Evolutionary conservation across 1,139 yeast species (phyloP), one percentile per base, ranked within the genome.

Genomic region (Nakaseomyces glabratus): DNA sequence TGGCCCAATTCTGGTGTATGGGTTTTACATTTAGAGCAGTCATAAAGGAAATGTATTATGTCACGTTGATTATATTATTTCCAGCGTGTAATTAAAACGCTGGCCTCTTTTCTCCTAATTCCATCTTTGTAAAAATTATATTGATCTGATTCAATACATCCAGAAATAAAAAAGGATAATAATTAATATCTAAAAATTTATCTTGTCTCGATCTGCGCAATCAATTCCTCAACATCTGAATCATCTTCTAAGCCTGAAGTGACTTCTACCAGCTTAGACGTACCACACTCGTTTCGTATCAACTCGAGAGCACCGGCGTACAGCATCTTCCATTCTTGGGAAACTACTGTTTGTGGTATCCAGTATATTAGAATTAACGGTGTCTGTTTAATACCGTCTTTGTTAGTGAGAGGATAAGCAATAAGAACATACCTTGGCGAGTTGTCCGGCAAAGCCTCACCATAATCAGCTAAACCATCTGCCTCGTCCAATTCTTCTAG

Each of bases 291-390:
- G 36, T 72, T 77, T 54, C 90, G 68, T 42, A 86, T 70, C 47
- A 78, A 61, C 52, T 86, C 95, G 18, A 82, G 72, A 1, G 94
- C 93, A 2, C 93, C 94, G 1, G 95, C 96, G 50, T 82, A 86
- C 33, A 82, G 61, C 95, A 86, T 86, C 54, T 80, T 73, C 52
- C 71, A 65, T 37, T 78, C 82, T 53, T 78, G 90, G 12, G 82
- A 79, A 2, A 56, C 60, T 13, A 86, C 69, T 0, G 95, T 82
- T 17, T 78, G 79, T 2, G 96, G 96, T 39, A 82, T 71, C 78
- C 90, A 86, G 57, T 85, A 86, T 17, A 86, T 48, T 55, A 88
- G 61, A 1, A 85, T 85, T 44, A 82, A 69, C 2, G 95, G 95
- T 9, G 72, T 67, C 33, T 76, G 70, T 49, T 72, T 68, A 41